These are phyloP conservation scores for Rhinocladiella mackenziei DNA, from an alignment of 2,329 filamentous ascomycete genomes.

Conservation along the genomic window DNA sequence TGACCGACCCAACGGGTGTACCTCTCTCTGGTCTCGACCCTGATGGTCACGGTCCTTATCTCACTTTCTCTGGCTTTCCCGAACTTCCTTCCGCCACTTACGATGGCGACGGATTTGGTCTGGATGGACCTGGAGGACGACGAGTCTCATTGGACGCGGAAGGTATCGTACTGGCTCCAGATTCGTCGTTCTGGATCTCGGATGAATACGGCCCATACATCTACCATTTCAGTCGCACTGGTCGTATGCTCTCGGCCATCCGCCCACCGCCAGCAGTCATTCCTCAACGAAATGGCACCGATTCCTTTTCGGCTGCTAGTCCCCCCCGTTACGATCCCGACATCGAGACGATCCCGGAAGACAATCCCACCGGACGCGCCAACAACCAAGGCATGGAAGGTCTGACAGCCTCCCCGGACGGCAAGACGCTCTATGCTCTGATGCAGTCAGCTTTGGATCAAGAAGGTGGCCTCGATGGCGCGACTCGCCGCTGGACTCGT, in stretches of 20 bases:
- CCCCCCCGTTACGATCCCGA: constrained; percentile 57
- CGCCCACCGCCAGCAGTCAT: constrained; percentile 62
- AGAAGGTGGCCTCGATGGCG: constrained; percentile 56
- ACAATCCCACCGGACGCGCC: constrained; percentile 59
- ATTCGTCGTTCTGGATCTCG: constrained; percentile 63
- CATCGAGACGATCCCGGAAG: constrained; percentile 48
- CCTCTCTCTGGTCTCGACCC: constrained; percentile 63
- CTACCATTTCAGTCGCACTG: constrained; percentile 59
- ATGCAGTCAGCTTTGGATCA: constrained; percentile 63
- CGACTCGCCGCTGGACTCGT: constrained; percentile 55
- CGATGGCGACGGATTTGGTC: constrained; percentile 64
- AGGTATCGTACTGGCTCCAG: constrained; percentile 58
- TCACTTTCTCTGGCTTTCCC: constrained; percentile 57
- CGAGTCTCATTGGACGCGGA: constrained; percentile 62
- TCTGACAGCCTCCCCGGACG: constrained; percentile 59
- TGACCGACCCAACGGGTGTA: constrained; percentile 59
- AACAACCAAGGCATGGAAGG: constrained; percentile 77
- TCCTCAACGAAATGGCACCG: constrained; percentile 58
- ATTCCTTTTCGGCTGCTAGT: constrained; percentile 61
- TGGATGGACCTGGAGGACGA: constrained; percentile 55
- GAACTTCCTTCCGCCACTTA: constrained; percentile 61
- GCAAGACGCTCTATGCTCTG: constrained; percentile 60
- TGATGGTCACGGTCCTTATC: constrained; percentile 48
- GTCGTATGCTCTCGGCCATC: constrained; percentile 61
- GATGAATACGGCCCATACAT: constrained; percentile 70